These are phyloP conservation scores for Aspergillus novofumigatus DNA, from an alignment of 2,329 filamentous ascomycete genomes.

Conservation along the genomic window DNA sequence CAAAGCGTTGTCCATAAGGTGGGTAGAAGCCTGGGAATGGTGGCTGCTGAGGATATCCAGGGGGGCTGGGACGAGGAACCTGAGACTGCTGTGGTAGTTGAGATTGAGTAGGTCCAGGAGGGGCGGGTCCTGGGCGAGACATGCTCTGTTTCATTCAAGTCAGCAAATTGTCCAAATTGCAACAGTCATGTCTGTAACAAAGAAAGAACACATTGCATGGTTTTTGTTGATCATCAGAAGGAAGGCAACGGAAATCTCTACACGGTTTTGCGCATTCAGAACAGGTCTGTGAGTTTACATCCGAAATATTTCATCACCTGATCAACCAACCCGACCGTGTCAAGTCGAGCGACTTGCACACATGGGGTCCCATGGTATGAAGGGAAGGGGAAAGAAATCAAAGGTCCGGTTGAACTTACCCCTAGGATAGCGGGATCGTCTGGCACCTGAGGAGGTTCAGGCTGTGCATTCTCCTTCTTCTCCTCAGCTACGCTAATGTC, in stretches of 20 bases:
- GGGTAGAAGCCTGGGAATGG: slow-evolving; percentile 44
- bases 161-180: slow-evolving; percentile 14
- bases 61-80: slow-evolving; percentile 30
- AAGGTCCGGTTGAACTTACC: slow-evolving; percentile 60
- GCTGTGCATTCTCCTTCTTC: slow-evolving; percentile 66
- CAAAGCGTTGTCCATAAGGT: slow-evolving; percentile 45
- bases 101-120: slow-evolving; percentile 39
- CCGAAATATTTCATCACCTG: slow-evolving; percentile 83
- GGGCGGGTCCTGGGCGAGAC: slow-evolving; percentile 38
- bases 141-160: slow-evolving; percentile 35
- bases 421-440: slow-evolving; percentile 95
- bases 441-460: slow-evolving; percentile 72
- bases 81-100: slow-evolving; percentile 48
- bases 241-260: slow-evolving; percentile 99
- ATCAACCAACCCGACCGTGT: slow-evolving; percentile 21
- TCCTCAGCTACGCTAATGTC: slow-evolving; percentile 90
- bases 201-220: slow-evolving; percentile 7
- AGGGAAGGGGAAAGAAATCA: slow-evolving; percentile 5
- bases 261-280: slow-evolving; percentile 87
- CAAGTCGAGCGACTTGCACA: slow-evolving; percentile 3
- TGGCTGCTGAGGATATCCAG: slow-evolving; percentile 40
- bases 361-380: neutral
- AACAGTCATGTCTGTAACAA: neutral
- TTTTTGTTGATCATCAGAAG: slow-evolving; percentile 67
- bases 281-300: slow-evolving; percentile 80